Evolutionary conservation across 2,329 filamentous ascomycete genomes (phyloP).

Genomic region (Stachybotrys elegans): DNA sequence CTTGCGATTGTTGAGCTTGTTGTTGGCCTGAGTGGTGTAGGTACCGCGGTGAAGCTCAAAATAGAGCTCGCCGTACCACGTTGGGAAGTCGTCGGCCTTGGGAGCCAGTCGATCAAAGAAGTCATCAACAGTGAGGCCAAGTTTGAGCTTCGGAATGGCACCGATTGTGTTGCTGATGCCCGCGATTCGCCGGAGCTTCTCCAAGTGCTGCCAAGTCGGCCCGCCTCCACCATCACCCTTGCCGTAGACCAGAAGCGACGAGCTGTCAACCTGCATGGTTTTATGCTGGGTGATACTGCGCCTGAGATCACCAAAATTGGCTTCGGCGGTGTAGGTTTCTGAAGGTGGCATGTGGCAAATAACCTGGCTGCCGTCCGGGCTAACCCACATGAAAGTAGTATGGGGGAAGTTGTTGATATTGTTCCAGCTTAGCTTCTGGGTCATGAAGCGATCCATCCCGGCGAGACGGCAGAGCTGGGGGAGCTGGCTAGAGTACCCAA

Average conservation of each 20-base stretch:
- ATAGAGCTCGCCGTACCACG: conserved; percentile 97
- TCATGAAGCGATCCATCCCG: conserved; percentile 96
- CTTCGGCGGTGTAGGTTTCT: conserved; percentile 92
- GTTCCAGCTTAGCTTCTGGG: conserved; percentile 99
- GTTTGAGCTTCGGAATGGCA: conserved; percentile 73
- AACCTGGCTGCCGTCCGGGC: conserved; percentile 91
- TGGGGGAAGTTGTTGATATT: conserved; percentile 99
- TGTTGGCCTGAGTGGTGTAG: conserved; percentile 96
- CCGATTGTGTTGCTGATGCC: conserved; percentile 86
- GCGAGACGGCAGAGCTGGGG: conserved; percentile 89
- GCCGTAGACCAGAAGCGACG: conserved; percentile 87
- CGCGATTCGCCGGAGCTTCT: conserved; percentile 89
- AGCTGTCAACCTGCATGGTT: conserved; percentile 87
- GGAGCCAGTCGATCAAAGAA: conserved; percentile 85
- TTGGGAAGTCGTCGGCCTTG: conserved; percentile 74
- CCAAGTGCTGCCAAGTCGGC: conserved; percentile 87
- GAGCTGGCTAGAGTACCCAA: conserved; percentile 92
- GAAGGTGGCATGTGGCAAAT: conserved; percentile 96
- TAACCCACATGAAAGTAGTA: conserved; percentile 98
- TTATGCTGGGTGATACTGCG: conserved; percentile 90
- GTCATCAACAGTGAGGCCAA: conserved; percentile 87
- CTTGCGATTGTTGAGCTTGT: conserved; percentile 89
- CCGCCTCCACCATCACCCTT: conserved; percentile 96
- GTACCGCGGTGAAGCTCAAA: conserved; percentile 96
- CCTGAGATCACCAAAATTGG: conserved; percentile 90